Base-by-base conservation (phyloP, 495 filamentous ascomycete species). In the Xylaria intraflava region DNA sequence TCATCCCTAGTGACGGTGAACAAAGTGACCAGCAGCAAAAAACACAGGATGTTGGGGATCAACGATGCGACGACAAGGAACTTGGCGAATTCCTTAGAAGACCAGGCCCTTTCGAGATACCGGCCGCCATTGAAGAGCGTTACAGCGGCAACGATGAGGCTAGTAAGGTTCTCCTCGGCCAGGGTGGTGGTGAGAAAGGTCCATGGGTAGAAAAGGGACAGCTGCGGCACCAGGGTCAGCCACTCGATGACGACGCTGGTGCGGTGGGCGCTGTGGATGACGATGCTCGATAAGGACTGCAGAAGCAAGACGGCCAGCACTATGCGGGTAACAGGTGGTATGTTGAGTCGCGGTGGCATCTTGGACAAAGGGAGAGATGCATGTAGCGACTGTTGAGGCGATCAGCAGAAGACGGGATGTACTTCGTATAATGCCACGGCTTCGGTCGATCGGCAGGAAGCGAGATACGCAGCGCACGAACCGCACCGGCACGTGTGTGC, bases 51-150 rank as follows among this genome's bases (percentile, higher is more conserved):
- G 66, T 96, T 97, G 12, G 94, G 90, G 45, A 96, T 75, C 58
- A 95, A 66, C 12, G 86, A 75, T 43, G 85, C 75, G 54, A 93
- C 75, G 23, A 90, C 72, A 16, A 96, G 77, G 70, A 97, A 97
- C 66, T 92, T 96, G 60, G 79, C 88, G 65, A 96, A 90, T 67
- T 97, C 93, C 38, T 77, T 79, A n/a, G 88, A 89, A 26, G 89
- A 86, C 93, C 93, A 98, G 42, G 94, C 93, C 58, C 93, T 82
- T 72, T 98, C 93, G 23, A 98, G 80, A 65, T 98, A 98, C 58
- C 89, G 84, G 7, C 94, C 93, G 19, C 90, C 94, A 75, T 95
- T 89, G 70, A 95, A 92, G 35, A 97, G 70, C 16, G 92, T 93
- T 24, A 83, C 73, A 10, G 79, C 84, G 52, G 91, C 89, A 46